phyloP scores from a whole-genome alignment of 192 early-diverging fungal genomes.

The Coemansia sp. region DNA sequence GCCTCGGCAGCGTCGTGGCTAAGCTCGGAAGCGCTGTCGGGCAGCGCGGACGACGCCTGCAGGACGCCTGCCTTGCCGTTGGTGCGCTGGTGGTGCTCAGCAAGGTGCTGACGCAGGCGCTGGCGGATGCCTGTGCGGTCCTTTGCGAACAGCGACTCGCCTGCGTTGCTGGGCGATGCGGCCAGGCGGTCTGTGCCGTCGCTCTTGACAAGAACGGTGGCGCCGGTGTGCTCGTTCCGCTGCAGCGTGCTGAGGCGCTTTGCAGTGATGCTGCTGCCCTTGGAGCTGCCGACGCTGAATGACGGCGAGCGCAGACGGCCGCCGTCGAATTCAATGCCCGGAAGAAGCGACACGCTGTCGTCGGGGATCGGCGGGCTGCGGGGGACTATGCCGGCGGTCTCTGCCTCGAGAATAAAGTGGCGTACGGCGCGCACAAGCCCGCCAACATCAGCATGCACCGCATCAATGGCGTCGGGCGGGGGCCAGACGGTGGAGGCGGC shows the following conservation, averaged over 20 bases:
- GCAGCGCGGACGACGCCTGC: neutral
- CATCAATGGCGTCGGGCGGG: constrained; percentile 74
- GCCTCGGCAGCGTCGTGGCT: neutral
- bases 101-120: constrained; percentile 55
- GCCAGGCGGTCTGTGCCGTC: constrained; percentile 15
- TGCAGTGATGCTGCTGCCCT: neutral
- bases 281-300: constrained; percentile 9
- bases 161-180: constrained; percentile 1
- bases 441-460: constrained; percentile 71
- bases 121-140: constrained; percentile 51
- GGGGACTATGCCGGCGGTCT: constrained; percentile 56
- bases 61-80: constrained; percentile 5
- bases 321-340: constrained; percentile 35
- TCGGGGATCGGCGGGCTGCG: constrained; percentile 14
- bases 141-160: constrained; percentile 48
- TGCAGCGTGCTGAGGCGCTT: constrained; percentile 45
- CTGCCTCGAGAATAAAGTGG: constrained; percentile 70
- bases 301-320: constrained; percentile 27
- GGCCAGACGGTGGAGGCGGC: constrained; percentile 88
- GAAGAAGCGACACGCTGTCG: constrained; percentile 43
- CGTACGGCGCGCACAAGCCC: constrained; percentile 77
- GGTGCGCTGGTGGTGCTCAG: constrained; percentile 52
- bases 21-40: neutral
- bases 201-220: constrained; percentile 43
- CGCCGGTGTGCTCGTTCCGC: constrained; percentile 54